Base-by-base conservation (phyloP, 805 yeast species). In the Lachancea kluyveri region DNA sequence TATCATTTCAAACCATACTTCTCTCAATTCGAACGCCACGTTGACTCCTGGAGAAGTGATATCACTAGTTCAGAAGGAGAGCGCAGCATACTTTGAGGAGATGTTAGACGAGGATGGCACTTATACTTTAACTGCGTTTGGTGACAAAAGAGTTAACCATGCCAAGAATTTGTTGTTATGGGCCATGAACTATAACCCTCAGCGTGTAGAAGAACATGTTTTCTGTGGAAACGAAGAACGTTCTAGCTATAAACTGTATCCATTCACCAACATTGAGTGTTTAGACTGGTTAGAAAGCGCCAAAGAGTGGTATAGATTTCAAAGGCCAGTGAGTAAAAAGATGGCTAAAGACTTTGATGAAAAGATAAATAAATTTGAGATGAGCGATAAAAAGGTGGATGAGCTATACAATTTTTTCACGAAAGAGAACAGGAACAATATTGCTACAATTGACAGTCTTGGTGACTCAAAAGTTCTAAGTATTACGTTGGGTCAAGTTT, bases 81-180 rank as follows among this genome's bases (percentile, higher is more conserved):
- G 45, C 21, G 48, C 46, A 7, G 38, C 41, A 3, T 48, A 32
- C 28, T 44, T 49, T 16, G 54, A 49, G 28, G 18, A 24, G 15
- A 23, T 30, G 11, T 20, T 28, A 16, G 41, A 35, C 6, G 39
- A 41, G 5, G 37, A 24, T 13, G 29, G 36, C 8, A 27, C 27
- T 12, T 48, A 40, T 27, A 26, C 40, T 13, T 40, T 50, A 9
- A 52, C 57, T 12, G 54, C 58, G 9, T 42, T 56, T 20, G 59
- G 60, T 7, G 31, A 28, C 13, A 54, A 51, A 35, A 42, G 54
- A 15, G 34, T 54, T 8, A 28, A 28, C 2, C 41, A 42, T 18
- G 57, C 59, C 5, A 42, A 45, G 23, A 43, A 41, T 24, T 32
- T 56, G 18, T 35, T 50, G 6, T 26, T 46, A 8, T 51, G 59